phyloP scores from a whole-genome alignment of 768 basidiomycete genomes.

The Naganishia onofrii region DNA sequence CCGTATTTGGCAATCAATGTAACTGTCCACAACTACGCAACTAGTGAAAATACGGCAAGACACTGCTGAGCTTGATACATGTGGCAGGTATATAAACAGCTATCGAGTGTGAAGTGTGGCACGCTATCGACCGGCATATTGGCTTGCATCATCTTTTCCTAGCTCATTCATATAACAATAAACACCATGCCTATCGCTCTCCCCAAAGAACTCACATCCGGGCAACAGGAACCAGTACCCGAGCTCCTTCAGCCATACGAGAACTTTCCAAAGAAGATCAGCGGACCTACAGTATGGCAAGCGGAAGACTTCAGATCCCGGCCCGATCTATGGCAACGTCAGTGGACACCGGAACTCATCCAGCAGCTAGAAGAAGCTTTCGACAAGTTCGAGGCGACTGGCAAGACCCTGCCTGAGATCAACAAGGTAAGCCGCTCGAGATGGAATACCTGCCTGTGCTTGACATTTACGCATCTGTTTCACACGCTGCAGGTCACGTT shows the following conservation, averaged over 20 bases:
- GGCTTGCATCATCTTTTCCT: too few relatives aligned
- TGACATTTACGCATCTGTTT: background rate
- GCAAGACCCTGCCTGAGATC: constrained; percentile 37
- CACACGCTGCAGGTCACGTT: constrained; percentile 38
- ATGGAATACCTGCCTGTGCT: too few relatives aligned
- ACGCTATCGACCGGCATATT: background rate
- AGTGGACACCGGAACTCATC: constrained; percentile 41
- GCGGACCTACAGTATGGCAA: constrained; percentile 46
- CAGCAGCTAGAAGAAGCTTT: constrained; percentile 40
- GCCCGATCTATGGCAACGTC: constrained; percentile 42
- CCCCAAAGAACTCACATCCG: constrained; percentile 37
- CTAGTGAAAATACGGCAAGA: background rate
- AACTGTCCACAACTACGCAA: background rate
- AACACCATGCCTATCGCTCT: constrained; percentile 26
- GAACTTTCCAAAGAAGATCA: constrained; percentile 41
- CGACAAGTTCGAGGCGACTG: constrained; percentile 36
- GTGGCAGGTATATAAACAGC: background rate
- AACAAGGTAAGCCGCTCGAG: constrained; percentile 34
- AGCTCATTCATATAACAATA: background rate
- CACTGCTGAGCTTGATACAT: background rate
- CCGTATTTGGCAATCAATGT: background rate
- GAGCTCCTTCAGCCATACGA: constrained; percentile 40
- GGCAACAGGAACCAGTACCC: constrained; percentile 41
- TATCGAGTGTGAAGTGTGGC: too few relatives aligned
- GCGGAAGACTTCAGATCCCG: constrained; percentile 39